These are phyloP conservation scores for Neofusicoccum ribis DNA, from an alignment of 2,329 filamentous ascomycete genomes.

Conservation along the genomic window DNA sequence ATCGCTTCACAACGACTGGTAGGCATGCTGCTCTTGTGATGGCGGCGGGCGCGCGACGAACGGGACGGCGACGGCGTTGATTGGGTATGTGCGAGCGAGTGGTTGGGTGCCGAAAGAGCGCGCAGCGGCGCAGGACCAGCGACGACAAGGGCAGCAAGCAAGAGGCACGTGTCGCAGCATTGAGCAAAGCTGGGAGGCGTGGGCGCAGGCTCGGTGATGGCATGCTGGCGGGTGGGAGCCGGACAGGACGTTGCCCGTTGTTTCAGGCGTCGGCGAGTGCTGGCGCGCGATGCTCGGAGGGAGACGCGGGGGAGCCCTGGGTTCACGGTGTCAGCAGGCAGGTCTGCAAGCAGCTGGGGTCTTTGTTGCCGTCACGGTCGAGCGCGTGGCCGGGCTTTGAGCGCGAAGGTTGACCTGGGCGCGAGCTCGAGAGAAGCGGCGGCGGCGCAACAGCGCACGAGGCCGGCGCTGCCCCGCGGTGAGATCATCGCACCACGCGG, in stretches of 20 bases:
- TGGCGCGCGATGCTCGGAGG: background rate
- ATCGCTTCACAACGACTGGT: background rate
- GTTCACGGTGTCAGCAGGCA: background rate
- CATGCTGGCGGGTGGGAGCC: background rate
- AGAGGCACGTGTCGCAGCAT: background rate
- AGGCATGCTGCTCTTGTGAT: background rate
- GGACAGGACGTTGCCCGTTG: background rate
- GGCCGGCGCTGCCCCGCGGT: slow-evolving; percentile 8
- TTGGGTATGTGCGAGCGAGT: background rate
- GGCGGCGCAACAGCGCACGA: background rate
- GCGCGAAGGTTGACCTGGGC: background rate
- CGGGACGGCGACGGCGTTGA: background rate
- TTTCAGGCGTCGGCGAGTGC: background rate
- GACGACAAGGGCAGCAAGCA: background rate
- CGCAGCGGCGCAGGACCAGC: background rate
- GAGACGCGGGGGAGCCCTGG: background rate
- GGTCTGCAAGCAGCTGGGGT: background rate
- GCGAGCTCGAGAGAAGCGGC: background rate
- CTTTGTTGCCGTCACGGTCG: background rate
- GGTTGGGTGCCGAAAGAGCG: background rate
- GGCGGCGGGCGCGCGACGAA: background rate
- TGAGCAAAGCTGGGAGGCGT: background rate
- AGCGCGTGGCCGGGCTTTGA: background rate
- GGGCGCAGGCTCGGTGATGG: background rate
- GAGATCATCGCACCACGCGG: slow-evolving; percentile 5